Base-by-base conservation (phyloP, 2,329 filamentous ascomycete genomes). In the Macrophomina phaseolina region DNA sequence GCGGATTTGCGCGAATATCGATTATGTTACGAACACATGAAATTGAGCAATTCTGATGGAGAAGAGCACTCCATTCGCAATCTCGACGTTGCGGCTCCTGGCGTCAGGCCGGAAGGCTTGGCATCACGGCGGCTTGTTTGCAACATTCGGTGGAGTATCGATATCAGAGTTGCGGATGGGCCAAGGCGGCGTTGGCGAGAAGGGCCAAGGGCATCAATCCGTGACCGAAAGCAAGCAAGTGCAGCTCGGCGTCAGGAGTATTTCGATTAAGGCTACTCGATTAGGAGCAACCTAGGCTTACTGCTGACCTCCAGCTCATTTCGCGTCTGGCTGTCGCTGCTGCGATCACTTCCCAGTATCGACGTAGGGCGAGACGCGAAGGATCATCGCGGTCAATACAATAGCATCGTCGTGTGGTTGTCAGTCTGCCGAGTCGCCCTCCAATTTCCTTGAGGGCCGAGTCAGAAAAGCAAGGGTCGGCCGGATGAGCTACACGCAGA, bases 371-470 rank as follows among this genome's bases (percentile, higher is more conserved):
- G 40, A 23, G 23, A 42, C 56, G 56, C 56, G 42, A 61, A 45
- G 28, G 16, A 61, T 61, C 28, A 30, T n/a, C 40, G 30, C 30
- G 23, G 40, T 61, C 56, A 45, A 61, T 61, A 61, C 56, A 45
- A 61, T 61, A 61, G 56, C 56, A 45, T 40, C 40, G 55, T 11
- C 38, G 23, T 23, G 3, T 16, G 56, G 36, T 30, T 18, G 23
- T 4, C 11, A 30, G 30, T 11, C 42, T 14, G 28, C 42, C 12
- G 16, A 18, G 16, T 34, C 56, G 23, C 28, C 14, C 30, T 18
- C 56, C 56, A 61, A 61, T 61, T 36, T 61, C 56, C 40, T 34
- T 11, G 23, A 14, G 42, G 56, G 42, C 56, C 56, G 56, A 36
- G 56, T 46, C 56, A 61, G 53, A 45, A 28, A 23, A 23, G 23